These are phyloP conservation scores for Crucihimalaya himalaica DNA, from an alignment of 345 rosid genomes.

Conservation along the genomic window DNA sequence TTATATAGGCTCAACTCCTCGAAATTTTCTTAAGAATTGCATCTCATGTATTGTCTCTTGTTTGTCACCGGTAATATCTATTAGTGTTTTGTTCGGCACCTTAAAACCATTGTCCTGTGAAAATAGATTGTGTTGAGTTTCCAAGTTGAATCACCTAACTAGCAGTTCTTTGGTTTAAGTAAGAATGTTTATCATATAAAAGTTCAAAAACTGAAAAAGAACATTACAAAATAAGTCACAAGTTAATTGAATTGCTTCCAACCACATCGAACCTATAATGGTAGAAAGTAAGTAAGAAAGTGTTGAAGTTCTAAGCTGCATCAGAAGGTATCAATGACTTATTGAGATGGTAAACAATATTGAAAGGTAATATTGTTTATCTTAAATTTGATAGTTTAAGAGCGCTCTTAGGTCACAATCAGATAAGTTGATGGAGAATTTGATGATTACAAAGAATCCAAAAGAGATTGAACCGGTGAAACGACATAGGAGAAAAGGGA, in stretches of 20 bases:
- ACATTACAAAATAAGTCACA: not conserved
- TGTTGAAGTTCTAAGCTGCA: slow-evolving; percentile 4
- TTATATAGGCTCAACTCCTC: not conserved
- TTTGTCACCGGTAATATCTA: not conserved
- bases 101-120: not conserved
- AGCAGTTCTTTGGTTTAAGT: not conserved
- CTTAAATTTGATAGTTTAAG: slow-evolving; percentile 18
- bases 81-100: slow-evolving; percentile 5
- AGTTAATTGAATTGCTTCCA: not conserved
- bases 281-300: slow-evolving; percentile 1
- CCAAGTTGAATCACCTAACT: not conserved
- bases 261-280: not conserved
- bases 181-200: slow-evolving; percentile 9
- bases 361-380: not conserved
- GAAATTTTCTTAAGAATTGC: not conserved
- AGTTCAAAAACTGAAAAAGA: not conserved
- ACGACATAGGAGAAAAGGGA: slow-evolving; percentile 30
- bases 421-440: slow-evolving; percentile 29
- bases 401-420: not conserved
- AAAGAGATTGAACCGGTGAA: not conserved
- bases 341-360: slow-evolving; percentile 28
- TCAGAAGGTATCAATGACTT: slow-evolving; percentile 31
- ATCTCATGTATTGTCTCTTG: not conserved
- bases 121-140: not conserved
- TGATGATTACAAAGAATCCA: not conserved